Evolutionary conservation across 2,329 filamentous ascomycete genomes (phyloP).

Genomic region (Pyrenophora graminea): DNA sequence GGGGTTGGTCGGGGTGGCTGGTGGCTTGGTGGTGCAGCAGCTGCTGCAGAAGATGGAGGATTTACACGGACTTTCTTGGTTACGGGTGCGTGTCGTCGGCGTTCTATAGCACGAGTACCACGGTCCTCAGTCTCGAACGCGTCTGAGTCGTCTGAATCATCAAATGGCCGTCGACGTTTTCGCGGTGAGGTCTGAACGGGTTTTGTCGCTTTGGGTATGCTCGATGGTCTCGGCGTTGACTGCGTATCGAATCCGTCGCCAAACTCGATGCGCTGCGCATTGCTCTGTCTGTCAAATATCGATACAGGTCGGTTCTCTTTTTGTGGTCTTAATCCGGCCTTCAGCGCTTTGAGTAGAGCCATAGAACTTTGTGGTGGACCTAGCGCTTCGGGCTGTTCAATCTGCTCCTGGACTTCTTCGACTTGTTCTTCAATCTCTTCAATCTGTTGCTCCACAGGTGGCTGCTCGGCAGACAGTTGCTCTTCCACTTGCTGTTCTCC

Average conservation of each 20-base stretch:
- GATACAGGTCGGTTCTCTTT: constrained; percentile 43
- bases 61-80: constrained; percentile 34
- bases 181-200: constrained; percentile 29
- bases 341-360: constrained; percentile 27
- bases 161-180: constrained; percentile 32
- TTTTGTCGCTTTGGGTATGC: constrained; percentile 34
- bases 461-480: neutral
- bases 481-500: neutral
- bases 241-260: constrained; percentile 44
- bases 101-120: constrained; percentile 36
- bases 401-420: constrained; percentile 11
- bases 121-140: constrained; percentile 51
- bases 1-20: constrained; percentile 23
- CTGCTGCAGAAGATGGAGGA: constrained; percentile 21
- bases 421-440: constrained; percentile 11
- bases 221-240: constrained; percentile 28
- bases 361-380: constrained; percentile 29
- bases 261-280: constrained; percentile 46
- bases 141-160: constrained; percentile 26
- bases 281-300: constrained; percentile 49
- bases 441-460: neutral
- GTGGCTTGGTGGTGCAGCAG: constrained; percentile 30
- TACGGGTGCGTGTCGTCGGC: constrained; percentile 43
- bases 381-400: constrained; percentile 12
- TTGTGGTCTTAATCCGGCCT: constrained; percentile 22